Evolutionary conservation across 306 rosid species (phyloP), one percentile per base, ranked within the genome.

Genomic region (Canavalia gladiata): DNA sequence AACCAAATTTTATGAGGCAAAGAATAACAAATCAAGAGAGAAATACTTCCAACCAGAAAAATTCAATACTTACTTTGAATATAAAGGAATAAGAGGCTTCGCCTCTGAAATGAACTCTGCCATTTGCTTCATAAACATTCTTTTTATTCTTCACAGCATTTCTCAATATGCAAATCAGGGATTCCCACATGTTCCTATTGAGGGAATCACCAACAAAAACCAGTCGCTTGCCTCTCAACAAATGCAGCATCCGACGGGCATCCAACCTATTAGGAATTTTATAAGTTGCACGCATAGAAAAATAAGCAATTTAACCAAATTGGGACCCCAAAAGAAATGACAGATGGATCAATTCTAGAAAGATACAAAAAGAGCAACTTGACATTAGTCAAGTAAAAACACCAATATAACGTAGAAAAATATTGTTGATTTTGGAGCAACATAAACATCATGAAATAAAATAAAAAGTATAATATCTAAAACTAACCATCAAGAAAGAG

Each of bases 191-290:
- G 47, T 95, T 95, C 82, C 99, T 87, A 77, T 95, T 95, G 58
- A 95, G 88, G n/a, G 99, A 95, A 90, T 95, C 99, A 0, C 99
- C 99, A 31, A 95, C 99, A 58, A 95, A 95, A 80, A 89, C 99
- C 45, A 95, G 39, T 75, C 98, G 70, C 77, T 89, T 95, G 12
- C 99, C 98, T 81, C 85, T 88, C 80, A 95, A 71, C 86, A 95
- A 58, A 78, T 91, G 80, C 85, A 95, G 81, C 94, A 95, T 73
- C 42, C 73, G 83, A 84, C 79, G 84, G 4, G 88, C 99, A 70
- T 95, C 96, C 90, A 95, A 84, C 86, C 99, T 77, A 43, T 43
- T 7, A 78, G 3, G 55, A 78, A 70, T 31, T 59, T 68, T 60
- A 33, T 30, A 34, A 63, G 6, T 29, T 91, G 57, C 11, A 71